Conservation (phyloP, 768 basidiomycete genomes). For the Arthromyces matolae region DNA sequence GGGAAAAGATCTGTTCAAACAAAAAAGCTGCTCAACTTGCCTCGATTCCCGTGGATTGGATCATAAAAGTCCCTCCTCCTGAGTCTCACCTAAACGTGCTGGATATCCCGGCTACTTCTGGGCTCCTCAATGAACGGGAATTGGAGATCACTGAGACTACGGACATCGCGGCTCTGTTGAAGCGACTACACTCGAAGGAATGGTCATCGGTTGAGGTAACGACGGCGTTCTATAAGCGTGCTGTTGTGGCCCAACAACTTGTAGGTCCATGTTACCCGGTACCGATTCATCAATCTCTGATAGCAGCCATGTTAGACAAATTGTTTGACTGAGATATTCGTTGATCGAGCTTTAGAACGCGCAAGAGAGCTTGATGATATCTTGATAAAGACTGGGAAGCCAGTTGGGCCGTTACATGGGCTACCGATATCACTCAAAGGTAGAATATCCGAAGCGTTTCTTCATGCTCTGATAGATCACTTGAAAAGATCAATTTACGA, state of each 20-base stretch:
- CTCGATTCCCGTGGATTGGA: constrained; percentile 64
- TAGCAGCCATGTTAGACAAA: constrained; percentile 47
- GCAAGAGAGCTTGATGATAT: constrained; percentile 66
- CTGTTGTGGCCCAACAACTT: constrained; percentile 75
- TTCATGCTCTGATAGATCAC: constrained; percentile 40
- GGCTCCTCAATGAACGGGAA: constrained; percentile 52
- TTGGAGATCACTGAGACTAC: constrained; percentile 46
- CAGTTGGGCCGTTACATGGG: constrained; percentile 74
- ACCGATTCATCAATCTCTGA: background rate
- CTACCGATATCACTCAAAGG: constrained; percentile 11
- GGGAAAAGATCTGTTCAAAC: background rate
- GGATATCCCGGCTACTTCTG: constrained; percentile 50
- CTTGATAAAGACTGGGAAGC: constrained; percentile 56
- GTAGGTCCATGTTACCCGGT: constrained; percentile 32
- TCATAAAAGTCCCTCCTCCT: constrained; percentile 43
- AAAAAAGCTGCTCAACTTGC: constrained; percentile 52
- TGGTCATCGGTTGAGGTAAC: constrained; percentile 71
- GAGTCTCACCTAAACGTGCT: constrained; percentile 49
- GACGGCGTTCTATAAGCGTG: constrained; percentile 72
- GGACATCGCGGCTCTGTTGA: constrained; percentile 41
- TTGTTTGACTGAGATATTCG: constrained; percentile 81
- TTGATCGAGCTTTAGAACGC: constrained; percentile 61
- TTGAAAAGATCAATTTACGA: constrained; percentile 68
- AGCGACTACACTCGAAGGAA: constrained; percentile 45
- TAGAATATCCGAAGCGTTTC: background rate